These are phyloP conservation scores for Begonia peltatifolia DNA, from an alignment of 306 rosid genomes.

Conservation along the genomic window DNA sequence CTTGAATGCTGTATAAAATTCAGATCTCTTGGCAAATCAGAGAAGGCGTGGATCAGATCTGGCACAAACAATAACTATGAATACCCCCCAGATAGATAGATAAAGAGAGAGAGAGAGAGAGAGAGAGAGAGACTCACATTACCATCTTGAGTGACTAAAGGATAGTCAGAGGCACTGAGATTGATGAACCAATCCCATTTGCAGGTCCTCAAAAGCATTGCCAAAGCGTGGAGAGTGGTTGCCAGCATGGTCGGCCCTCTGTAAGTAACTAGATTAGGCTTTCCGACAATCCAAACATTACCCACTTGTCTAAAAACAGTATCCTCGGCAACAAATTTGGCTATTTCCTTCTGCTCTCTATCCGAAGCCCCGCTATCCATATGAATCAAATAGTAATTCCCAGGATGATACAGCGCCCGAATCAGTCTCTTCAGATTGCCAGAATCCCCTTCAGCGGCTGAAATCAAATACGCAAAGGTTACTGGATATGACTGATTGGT, in stretches of 20 bases:
- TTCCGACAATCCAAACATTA: constrained; percentile 75
- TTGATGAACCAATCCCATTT: constrained; percentile 91
- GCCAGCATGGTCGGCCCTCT: constrained; percentile 97
- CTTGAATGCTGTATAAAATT: constrained; percentile 83
- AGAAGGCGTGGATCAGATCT: constrained; percentile 77
- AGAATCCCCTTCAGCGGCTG: constrained; percentile 69
- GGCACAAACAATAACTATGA: constrained; percentile 5
- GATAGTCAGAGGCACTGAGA: constrained; percentile 93
- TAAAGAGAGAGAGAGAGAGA: not conserved
- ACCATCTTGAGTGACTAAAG: constrained; percentile 93
- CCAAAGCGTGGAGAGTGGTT: constrained; percentile 76
- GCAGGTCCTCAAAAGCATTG: constrained; percentile 49
- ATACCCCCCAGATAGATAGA: not conserved
- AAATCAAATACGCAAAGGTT: constrained; percentile 63
- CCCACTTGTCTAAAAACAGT: constrained; percentile 52
- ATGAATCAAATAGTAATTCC: constrained; percentile 69
- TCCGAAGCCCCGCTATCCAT: constrained; percentile 60
- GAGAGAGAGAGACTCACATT: constrained; percentile 59
- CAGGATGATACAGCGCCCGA: constrained; percentile 65
- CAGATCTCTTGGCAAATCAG: constrained; percentile 57
- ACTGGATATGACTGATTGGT: constrained; percentile 37
- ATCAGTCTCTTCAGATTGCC: constrained; percentile 43
- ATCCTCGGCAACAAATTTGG: constrained; percentile 33
- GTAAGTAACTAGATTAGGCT: constrained; percentile 69
- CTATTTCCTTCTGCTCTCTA: constrained; percentile 38